A percentile compares a stretch with the other conserved stretches of the same genome.
Evolutionary conservation across 345 rosid genomes (phyloP).

Genomic region (Populus euphratica): DNA sequence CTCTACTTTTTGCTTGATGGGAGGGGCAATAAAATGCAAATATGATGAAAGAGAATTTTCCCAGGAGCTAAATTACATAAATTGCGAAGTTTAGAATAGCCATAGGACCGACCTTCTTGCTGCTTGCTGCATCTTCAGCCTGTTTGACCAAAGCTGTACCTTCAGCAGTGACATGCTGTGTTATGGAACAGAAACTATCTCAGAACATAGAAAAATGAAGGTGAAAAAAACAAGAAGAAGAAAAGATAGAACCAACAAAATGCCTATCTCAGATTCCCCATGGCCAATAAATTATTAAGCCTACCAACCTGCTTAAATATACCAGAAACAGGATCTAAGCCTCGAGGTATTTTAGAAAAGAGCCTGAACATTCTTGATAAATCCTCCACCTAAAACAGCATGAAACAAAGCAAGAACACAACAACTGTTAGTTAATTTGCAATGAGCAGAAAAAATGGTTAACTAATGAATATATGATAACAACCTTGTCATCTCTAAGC

Average conservation of each 20-base stretch:
- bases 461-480: too few relatives aligned
- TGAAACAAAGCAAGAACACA: neutral
- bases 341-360: conserved; percentile 29
- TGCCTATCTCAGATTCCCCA: neutral
- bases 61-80: neutral
- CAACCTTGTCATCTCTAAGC: conserved; percentile 39
- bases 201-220: neutral
- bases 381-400: conserved; percentile 33
- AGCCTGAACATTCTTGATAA: conserved; percentile 39
- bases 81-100: neutral
- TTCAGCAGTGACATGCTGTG: conserved; percentile 38
- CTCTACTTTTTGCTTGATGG: neutral
- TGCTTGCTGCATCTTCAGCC: conserved; percentile 41
- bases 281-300: neutral
- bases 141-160: conserved; percentile 38
- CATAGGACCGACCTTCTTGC: conserved; percentile 23
- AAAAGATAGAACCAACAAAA: neutral
- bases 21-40: neutral
- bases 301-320: conserved; percentile 35
- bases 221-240: neutral
- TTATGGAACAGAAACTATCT: neutral
- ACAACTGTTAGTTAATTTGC: neutral
- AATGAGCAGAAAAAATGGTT: neutral
- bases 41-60: neutral
- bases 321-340: conserved; percentile 36